Percentiles rank a stretch among this genome's conserved stretches.
Conservation (phyloP, 495 filamentous ascomycete genomes). For the Daldinia loculata region DNA sequence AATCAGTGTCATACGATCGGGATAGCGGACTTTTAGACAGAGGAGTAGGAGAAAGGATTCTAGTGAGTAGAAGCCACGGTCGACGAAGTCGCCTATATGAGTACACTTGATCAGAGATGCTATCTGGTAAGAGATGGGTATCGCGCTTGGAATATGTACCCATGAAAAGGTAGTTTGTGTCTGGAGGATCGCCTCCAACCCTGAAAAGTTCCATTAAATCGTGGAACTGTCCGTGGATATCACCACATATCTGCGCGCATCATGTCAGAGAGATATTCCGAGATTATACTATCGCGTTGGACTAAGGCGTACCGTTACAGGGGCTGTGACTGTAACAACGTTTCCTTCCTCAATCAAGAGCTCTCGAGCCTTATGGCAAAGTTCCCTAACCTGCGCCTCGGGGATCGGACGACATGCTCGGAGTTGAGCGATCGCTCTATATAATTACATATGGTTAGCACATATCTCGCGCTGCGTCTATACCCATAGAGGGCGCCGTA, state of each 20-base stretch:
- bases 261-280: slow-evolving; percentile 8
- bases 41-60: slow-evolving; percentile 95
- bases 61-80: slow-evolving; percentile 96
- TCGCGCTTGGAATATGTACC: slow-evolving; percentile 54
- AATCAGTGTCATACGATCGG: slow-evolving; percentile 96
- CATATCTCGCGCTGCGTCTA: background rate
- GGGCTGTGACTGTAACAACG: slow-evolving; percentile 93
- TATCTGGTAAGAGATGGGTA: background rate
- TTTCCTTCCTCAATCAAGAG: slow-evolving; percentile 98
- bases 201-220: slow-evolving; percentile 98
- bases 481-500: slow-evolving; percentile 48
- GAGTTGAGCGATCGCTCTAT: slow-evolving; percentile 90
- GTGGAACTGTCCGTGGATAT: slow-evolving; percentile 98
- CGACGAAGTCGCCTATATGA: slow-evolving; percentile 85
- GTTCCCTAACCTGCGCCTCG: slow-evolving; percentile 90
- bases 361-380: slow-evolving; percentile 98
- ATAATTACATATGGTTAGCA: slow-evolving; percentile 20
- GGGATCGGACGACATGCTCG: slow-evolving; percentile 96
- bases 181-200: slow-evolving; percentile 92
- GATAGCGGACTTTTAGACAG: slow-evolving; percentile 96
- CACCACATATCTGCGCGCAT: slow-evolving; percentile 81
- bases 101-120: slow-evolving; percentile 23
- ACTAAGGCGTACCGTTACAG: slow-evolving; percentile 75
- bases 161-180: slow-evolving; percentile 99
- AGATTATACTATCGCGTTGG: background rate